Conservation (phyloP, 768 basidiomycete genomes). For the Suillus decipiens region DNA sequence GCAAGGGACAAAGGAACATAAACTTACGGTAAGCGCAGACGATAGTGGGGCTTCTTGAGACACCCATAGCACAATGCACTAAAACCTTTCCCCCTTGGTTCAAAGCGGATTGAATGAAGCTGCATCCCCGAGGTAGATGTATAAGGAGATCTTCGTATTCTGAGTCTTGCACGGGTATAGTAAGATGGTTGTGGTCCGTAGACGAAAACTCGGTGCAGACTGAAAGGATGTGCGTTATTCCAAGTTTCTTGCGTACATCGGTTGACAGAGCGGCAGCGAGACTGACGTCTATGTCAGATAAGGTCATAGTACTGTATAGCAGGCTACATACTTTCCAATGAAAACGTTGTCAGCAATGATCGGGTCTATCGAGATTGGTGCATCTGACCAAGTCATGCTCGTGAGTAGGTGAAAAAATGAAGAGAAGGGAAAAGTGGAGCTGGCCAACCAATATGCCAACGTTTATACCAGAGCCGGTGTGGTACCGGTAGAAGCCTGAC, state of each 20-base stretch:
- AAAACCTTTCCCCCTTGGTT: conserved; percentile 55
- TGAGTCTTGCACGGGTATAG: conserved; percentile 43
- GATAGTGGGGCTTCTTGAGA: conserved; percentile 67
- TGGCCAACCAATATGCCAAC: conserved; percentile 10
- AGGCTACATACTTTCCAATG: conserved; percentile 36
- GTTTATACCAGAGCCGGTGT: conserved; percentile 9
- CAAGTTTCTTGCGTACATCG: conserved; percentile 31
- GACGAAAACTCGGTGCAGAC: conserved; percentile 58
- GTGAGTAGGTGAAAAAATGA: not conserved
- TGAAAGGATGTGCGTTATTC: conserved; percentile 57
- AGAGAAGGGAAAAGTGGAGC: conserved; percentile 15
- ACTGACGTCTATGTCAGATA: conserved; percentile 17
- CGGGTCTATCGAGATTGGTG: conserved; percentile 27
- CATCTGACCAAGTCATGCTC: conserved; percentile 32
- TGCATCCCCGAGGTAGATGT: conserved; percentile 58
- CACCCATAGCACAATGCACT: conserved; percentile 74
- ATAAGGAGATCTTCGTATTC: conserved; percentile 61
- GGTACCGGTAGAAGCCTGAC: not conserved
- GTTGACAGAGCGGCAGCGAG: conserved; percentile 36
- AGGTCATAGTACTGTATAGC: conserved; percentile 4
- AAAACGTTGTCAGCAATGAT: conserved; percentile 35
- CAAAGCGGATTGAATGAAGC: conserved; percentile 64
- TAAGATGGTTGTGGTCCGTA: conserved; percentile 38
- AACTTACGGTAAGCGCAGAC: conserved; percentile 56
- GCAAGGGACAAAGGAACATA: not conserved